Base-by-base conservation (phyloP, 192 early-diverging fungal genomes). In the Geranomyces michiganensis region DNA sequence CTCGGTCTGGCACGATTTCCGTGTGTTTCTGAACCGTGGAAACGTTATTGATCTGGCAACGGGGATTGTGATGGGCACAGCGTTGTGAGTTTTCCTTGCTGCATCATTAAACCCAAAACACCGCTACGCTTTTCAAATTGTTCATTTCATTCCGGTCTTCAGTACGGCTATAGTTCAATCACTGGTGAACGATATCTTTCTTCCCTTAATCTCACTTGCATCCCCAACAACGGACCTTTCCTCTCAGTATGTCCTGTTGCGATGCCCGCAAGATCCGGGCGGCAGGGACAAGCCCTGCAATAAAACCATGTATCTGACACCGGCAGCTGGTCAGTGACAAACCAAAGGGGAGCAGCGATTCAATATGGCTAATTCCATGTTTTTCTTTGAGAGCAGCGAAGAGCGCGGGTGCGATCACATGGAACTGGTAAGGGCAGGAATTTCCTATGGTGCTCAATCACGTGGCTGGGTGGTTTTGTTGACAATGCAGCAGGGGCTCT, bases 41-140 rank as follows among this genome's bases (percentile, higher is more conserved):
- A 90, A 88, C 53, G 85, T 89, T 1, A 76, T 91, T 62, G 89
- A 91, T 63, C 53, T 91, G 62, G 87, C 87, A 7, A 31, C 22
- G 21, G 90, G 89, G 62, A 78, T 90, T 55, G 78, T 90, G 70
- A 89, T 90, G 46, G 89, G 89, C 68, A 74, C 69, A 33, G 77
- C 78, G n/a, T 88, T 83, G 31, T 31, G 30, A 19, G 31, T 60
- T 17, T 24, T 26, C 7, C 12, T 56, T 56, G 9, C 55, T 56
- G 14, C 55, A n/a, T n/a, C 24, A 56, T 12, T 9, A 56, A 12
- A 12, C 14, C 55, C 12, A 56, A n/a, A 9, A 24, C 24, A 9
- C 10, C 24, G 9, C 24, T 24, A 12, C 14, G 9, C 14, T 10
- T 12, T 24, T 10, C 13, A 10, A 24, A 56, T 24, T 10, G 9